Base-by-base conservation (phyloP, 345 rosid genomes). In the Crucihimalaya himalaica region DNA sequence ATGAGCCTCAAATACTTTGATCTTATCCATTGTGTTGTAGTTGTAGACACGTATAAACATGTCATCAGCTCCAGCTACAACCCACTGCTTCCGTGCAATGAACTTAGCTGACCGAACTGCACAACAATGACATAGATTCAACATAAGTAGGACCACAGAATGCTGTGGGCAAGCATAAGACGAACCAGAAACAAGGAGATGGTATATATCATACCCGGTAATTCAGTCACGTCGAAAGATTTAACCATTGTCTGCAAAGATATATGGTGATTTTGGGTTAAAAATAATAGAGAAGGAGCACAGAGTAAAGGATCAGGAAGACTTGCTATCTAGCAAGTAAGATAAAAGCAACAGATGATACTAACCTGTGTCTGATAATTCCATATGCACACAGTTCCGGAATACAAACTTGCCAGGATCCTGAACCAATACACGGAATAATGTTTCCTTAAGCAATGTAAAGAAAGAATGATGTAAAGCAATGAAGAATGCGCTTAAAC, bases 81-180 rank as follows among this genome's bases (percentile, higher is more conserved):
- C 87, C 94, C 89, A 89, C 68, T 91, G 95, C 80, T 89, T 86
- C 52, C 89, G 87, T 5, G 91, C 81, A 12, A 91, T 71, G 69
- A 91, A 94, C 84, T 89, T 94, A 21, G 97, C 96, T n/a, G 97
- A 86, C 76, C 98, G 85, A 68, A 94, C 98, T 94, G 92, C 75
- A 80, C 71, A 32, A 58, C 39, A 50, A 60, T 32, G 68, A 69
- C 53, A 52, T 6, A 63, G 40, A 67, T 29, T 75, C 64, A 68
- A 27, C 13, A 68, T 16, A 61, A 31, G 46, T 71, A 60, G 19
- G 40, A 66, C 4, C 43, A 71, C 46, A 76, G 55, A 39, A 51
- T 52, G 32, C 0, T 45, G 59, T 51, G 16, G 10, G 65, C 1
- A 43, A 35, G 34, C 53, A 25, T 27, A 37, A 65, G 55, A 48